Percentiles rank a stretch among this genome's conserved stretches.
These are phyloP conservation scores for Medicago arabica DNA, from an alignment of 306 rosid species.

Conservation along the genomic window DNA sequence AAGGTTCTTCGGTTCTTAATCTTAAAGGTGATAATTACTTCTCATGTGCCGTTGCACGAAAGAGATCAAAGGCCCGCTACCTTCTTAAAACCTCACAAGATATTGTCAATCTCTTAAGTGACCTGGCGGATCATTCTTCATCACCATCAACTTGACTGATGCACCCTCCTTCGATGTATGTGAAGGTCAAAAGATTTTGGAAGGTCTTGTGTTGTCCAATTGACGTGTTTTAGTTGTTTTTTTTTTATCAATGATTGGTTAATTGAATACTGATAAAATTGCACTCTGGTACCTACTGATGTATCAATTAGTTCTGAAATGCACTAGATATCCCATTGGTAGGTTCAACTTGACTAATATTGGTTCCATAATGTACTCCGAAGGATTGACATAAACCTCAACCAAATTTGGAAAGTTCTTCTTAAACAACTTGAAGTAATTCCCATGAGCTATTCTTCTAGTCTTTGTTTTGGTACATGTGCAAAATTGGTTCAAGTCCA, in stretches of 20 bases:
- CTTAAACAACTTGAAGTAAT: constrained; percentile 40
- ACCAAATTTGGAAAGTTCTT: constrained; percentile 12
- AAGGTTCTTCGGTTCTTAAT: constrained; percentile 91
- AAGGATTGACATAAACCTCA: too few species aligned
- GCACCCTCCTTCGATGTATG: background rate
- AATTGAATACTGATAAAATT: constrained; percentile 4
- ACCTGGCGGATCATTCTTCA: constrained; percentile 55
- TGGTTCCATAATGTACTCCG: background rate
- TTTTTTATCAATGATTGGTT: background rate
- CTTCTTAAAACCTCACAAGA: constrained; percentile 69
- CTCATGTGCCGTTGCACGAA: constrained; percentile 83
- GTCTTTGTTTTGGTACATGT: constrained; percentile 59
- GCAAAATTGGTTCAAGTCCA: constrained; percentile 64
- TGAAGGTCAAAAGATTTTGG: constrained; percentile 37
- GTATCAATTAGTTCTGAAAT: constrained; percentile 17
- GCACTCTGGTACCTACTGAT: background rate
- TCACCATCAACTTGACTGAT: constrained; percentile 25
- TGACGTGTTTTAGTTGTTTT: background rate
- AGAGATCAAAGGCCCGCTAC: constrained; percentile 82
- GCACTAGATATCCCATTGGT: background rate
- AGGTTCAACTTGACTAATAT: constrained; percentile 19
- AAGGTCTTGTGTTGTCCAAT: constrained; percentile 8
- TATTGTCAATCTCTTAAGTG: constrained; percentile 70
- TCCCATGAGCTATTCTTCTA: constrained; percentile 41
- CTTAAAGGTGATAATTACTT: constrained; percentile 89